A percentile compares a stretch with the other conserved stretches of the same genome.
Conservation (phyloP, 2,329 filamentous ascomycete species). For the Aspergillus sp. region DNA sequence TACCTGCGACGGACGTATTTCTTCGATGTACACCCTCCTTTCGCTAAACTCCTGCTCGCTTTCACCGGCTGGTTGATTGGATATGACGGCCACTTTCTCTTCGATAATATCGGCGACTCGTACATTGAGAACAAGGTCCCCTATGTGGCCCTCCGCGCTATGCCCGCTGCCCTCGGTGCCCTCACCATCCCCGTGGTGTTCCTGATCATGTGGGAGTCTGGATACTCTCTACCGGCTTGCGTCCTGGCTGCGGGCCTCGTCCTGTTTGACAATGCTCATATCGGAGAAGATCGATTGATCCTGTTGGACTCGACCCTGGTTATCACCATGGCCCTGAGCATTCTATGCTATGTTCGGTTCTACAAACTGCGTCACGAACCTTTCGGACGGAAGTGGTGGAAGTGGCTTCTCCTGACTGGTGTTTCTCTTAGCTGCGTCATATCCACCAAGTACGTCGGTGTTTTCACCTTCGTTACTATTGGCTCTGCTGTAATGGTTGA, state of each 20-base stretch:
- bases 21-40: slow-evolving; percentile 98
- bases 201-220: slow-evolving; percentile 99
- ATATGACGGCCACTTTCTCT: slow-evolving; percentile 95
- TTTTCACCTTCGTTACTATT: slow-evolving; percentile 96
- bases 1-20: slow-evolving; percentile 98
- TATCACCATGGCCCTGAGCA: slow-evolving; percentile 92
- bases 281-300: slow-evolving; percentile 94
- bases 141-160: slow-evolving; percentile 91
- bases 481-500: slow-evolving; percentile 93
- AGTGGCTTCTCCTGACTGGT: slow-evolving; percentile 95
- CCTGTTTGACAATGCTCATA: slow-evolving; percentile 96
- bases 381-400: slow-evolving; percentile 98
- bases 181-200: slow-evolving; percentile 93
- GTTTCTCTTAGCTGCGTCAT: slow-evolving; percentile 96
- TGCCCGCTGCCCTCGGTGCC: slow-evolving; percentile 89
- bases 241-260: slow-evolving; percentile 83
- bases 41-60: slow-evolving; percentile 96
- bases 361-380: slow-evolving; percentile 91
- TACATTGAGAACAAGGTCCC: slow-evolving; percentile 97
- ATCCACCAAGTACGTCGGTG: slow-evolving; percentile 95
- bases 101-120: slow-evolving; percentile 98
- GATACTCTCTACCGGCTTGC: slow-evolving; percentile 92
- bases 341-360: slow-evolving; percentile 94
- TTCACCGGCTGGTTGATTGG: slow-evolving; percentile 97
- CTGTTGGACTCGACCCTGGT: slow-evolving; percentile 93